A percentile compares a stretch with the other conserved stretches of the same genome.
These are phyloP conservation scores for Fraxinus sp. DNA, from an alignment of 305 asterid genomes.

Conservation along the genomic window DNA sequence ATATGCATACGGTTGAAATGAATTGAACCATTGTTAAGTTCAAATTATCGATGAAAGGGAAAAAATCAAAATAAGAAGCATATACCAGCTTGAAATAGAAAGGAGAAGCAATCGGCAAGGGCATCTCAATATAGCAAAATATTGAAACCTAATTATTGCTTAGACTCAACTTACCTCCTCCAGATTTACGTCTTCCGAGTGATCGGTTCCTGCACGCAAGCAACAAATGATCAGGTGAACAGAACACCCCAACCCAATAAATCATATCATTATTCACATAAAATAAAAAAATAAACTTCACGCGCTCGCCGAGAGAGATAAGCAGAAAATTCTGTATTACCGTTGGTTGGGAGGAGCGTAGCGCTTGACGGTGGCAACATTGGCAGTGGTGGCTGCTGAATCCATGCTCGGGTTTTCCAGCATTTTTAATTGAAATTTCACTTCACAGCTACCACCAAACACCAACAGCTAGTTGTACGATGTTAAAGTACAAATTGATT, in stretches of 20 bases:
- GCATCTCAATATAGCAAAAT: constrained; percentile 13
- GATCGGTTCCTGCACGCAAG: constrained; percentile 59
- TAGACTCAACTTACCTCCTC: constrained; percentile 53
- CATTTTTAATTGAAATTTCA: constrained; percentile 41
- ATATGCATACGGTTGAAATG: background rate
- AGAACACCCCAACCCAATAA: constrained; percentile 1
- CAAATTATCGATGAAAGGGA: background rate
- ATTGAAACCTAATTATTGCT: constrained; percentile 21
- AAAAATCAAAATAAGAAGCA: background rate
- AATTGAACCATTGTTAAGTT: background rate
- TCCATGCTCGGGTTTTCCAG: constrained; percentile 67
- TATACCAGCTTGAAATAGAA: background rate
- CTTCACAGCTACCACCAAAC: constrained; percentile 32
- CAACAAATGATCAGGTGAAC: background rate
- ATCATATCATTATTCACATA: constrained; percentile 16
- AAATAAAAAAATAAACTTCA: background rate
- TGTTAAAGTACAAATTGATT: background rate
- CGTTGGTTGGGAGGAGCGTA: constrained; percentile 93
- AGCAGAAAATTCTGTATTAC: constrained; percentile 29
- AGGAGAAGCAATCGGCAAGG: background rate
- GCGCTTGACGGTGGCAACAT: constrained; percentile 65
- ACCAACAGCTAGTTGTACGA: constrained; percentile 14
- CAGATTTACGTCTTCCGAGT: constrained; percentile 75
- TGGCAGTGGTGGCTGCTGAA: constrained; percentile 52
- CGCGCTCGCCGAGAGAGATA: background rate